Percentiles rank a stretch among this genome's conserved stretches.
phyloP scores from a whole-genome alignment of 169 alveolate species.

The Eimeria acervulina region DNA sequence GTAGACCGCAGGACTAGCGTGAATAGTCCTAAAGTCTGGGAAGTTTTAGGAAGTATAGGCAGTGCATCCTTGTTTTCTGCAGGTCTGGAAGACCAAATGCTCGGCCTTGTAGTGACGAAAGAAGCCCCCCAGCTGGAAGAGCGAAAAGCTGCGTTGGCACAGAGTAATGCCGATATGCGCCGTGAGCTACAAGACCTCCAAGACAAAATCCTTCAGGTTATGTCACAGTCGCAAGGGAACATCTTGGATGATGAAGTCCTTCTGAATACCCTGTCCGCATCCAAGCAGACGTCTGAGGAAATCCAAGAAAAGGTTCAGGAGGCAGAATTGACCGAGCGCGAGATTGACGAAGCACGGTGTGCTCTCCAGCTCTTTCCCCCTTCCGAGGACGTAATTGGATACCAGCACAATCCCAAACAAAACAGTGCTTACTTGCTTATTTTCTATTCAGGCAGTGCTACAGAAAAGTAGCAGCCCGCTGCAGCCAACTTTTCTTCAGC shows the following conservation, averaged over 20 bases:
- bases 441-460: slow-evolving; percentile 91
- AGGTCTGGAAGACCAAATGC: slow-evolving; percentile 96
- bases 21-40: neutral
- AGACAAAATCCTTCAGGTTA: slow-evolving; percentile 95
- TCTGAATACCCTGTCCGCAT: slow-evolving; percentile 95
- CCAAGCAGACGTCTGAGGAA: slow-evolving; percentile 96
- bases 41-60: no score
- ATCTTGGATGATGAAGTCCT: slow-evolving; percentile 97
- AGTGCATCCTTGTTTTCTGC: neutral
- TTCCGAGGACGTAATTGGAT: neutral
- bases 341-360: slow-evolving; percentile 93
- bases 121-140: slow-evolving; percentile 96
- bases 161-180: slow-evolving; percentile 93
- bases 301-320: slow-evolving; percentile 94
- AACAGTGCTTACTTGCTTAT: neutral
- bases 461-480: slow-evolving; percentile 96
- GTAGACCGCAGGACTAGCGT: neutral
- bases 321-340: slow-evolving; percentile 94
- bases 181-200: slow-evolving; percentile 93
- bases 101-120: slow-evolving; percentile 94
- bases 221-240: slow-evolving; percentile 88
- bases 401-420: neutral
- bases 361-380: neutral
- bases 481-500: slow-evolving; percentile 96
- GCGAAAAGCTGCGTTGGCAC: slow-evolving; percentile 92